Evolutionary conservation across 768 basidiomycete species (phyloP), one percentile per base, ranked within the genome.

Genomic region (Podaxis sp.): DNA sequence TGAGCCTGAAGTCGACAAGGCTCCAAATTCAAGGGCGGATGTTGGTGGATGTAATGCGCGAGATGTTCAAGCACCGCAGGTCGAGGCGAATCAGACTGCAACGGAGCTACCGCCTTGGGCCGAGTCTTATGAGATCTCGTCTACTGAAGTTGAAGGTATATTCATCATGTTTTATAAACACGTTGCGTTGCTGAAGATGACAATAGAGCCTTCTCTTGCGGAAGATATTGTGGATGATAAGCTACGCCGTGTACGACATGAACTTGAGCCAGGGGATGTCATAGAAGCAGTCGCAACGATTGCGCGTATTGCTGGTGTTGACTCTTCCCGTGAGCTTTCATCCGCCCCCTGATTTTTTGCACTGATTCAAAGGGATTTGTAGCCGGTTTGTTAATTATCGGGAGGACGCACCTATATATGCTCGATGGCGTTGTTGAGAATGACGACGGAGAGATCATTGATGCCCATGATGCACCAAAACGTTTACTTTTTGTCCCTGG

Each of bases 321-420:
- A 97, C 73, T 93, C 93, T 15, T 93, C 89, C 63, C 94, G 94
- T 95, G 65, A 71, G 90, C 79, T n/a, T 49, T 63, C 53, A 33
- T n/a, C 11, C 56, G 25, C 36, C 27, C 27, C 24, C 38, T 11
- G 53, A 53, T 25, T 55, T 2, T 40, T 17, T 29, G 37, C 11
- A 9, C 19, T 36, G 13, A 15, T 64, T 13, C 37, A 41, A n/a
- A 36, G 43, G 12, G 29, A 15, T 17, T n/a, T 33, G 19, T 67
- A 90, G 94, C 94, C 61, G 95, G 96, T 0, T 79, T 97, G 7
- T 79, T 98, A 25, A 95, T 98, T 55, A 83, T 95, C 15, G 96
- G 94, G 12, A 84, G 82, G 50, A 88, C 86, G 1, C 91, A 95
- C 68, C 73, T 97, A 5, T 98, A 97, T 67, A 90, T 97, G 80